Base-by-base conservation (phyloP, 805 yeast species). In the Nakazawaea wyomingensis region DNA sequence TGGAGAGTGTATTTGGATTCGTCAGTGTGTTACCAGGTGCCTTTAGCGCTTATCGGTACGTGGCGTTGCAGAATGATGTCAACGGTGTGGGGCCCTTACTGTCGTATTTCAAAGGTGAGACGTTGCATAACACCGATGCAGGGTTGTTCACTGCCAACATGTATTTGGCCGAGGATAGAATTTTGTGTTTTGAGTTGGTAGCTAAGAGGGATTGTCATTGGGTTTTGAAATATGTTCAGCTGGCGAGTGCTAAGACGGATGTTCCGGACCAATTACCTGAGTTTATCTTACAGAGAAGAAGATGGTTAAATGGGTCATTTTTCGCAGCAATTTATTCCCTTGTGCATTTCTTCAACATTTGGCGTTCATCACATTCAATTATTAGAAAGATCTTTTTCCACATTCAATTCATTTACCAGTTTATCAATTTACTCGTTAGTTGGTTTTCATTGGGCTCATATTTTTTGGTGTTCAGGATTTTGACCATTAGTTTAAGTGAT, bases 101-200 rank as follows among this genome's bases (percentile, higher is more conserved):
- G 46, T 86, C 88, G 59, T 91, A 91, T 60, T 83, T 93, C 64
- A 86, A 88, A 61, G 98, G 98, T 51, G 97, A 91, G 61, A 83
- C 81, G 45, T 69, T 90, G 50, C 83, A 78, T 47, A 82, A 81
- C 45, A 68, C 69, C 24, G 76, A 79, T 34, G 76, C 80, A 27
- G 95, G 96, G 34, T 80, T 91, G 41, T 93, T 91, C 69, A 86
- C 91, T 30, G 84, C 96, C 3, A 91, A 91, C 61, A 91, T 93
- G 98, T 93, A 90, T 62, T 73, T 91, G 44, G 99, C 99, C 5
- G 98, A 91, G 65, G 99, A 93, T 64, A 78, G 98, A 63, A 88
- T 91, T 43, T 68, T 91, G 52, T 93, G 98, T 72, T 91, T 87
- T 67, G 98, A 91, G 64, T 71, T 91, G 40, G 95, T 91, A n/a